phyloP scores from a whole-genome alignment of 2,329 filamentous ascomycete genomes.

The Paracamarosporium sp. region DNA sequence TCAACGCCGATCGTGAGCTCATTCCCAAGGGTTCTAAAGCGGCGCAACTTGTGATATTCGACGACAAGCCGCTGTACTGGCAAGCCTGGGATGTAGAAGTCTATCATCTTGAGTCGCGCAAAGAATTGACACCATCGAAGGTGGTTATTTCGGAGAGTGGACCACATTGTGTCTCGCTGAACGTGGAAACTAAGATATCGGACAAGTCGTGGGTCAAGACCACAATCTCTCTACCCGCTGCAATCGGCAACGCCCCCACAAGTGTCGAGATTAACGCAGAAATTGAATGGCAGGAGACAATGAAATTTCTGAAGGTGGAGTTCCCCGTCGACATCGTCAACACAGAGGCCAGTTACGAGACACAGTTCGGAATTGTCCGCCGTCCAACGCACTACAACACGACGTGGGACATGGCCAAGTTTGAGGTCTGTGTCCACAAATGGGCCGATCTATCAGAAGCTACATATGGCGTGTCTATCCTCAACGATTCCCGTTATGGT shows the following conservation, averaged over 20 bases:
- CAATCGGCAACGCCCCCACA: constrained; percentile 68
- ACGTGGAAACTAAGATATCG: constrained; percentile 87
- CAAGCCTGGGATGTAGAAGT: constrained; percentile 99
- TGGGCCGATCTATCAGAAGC: constrained; percentile 90
- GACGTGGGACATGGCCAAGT: constrained; percentile 96
- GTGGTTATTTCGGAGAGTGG: constrained; percentile 76
- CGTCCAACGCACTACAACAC: constrained; percentile 98
- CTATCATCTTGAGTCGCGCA: constrained; percentile 86
- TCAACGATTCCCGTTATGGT: constrained; percentile 96
- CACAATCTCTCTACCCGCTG: constrained; percentile 79
- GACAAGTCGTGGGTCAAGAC: constrained; percentile 85
- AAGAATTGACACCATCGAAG: constrained; percentile 72
- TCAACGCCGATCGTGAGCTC: constrained; percentile 74
- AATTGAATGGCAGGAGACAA: constrained; percentile 96
- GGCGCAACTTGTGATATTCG: constrained; percentile 92
- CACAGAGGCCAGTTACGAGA: constrained; percentile 93
- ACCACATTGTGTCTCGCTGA: constrained; percentile 78
- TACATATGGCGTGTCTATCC: constrained; percentile 87
- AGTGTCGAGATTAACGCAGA: constrained; percentile 81
- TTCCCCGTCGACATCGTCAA: constrained; percentile 93
- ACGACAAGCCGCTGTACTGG: constrained; percentile 97
- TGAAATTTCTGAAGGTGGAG: constrained; percentile 98
- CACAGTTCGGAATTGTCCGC: constrained; percentile 86
- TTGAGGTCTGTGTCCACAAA: constrained; percentile 95
- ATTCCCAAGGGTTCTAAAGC: constrained; percentile 76